Evolutionary conservation across 2,329 filamentous ascomycete species (phyloP).

Genomic region (Grosmannia serpens): DNA sequence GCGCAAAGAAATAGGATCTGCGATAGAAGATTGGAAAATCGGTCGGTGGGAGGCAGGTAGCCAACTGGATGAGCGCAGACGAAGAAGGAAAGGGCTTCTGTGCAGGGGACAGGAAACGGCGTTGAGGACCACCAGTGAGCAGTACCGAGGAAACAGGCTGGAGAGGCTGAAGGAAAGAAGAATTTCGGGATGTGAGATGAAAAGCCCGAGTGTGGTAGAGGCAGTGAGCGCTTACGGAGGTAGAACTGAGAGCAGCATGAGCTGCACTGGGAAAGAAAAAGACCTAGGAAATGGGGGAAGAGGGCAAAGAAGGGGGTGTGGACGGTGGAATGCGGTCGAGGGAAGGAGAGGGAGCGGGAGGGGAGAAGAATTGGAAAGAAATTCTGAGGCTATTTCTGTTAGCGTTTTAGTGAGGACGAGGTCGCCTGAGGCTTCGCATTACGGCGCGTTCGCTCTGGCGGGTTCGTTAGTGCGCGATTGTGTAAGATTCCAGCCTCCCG

Average conservation of each 20-base stretch:
- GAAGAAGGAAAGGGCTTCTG: neutral
- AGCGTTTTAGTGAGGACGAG: neutral
- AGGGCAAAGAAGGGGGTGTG: neutral
- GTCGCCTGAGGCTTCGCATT: neutral
- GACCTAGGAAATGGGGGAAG: neutral
- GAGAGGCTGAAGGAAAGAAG: neutral
- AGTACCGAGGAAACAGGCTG: neutral
- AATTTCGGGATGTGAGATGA: neutral
- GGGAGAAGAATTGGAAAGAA: neutral
- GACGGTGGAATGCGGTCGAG: neutral
- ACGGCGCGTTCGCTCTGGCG: neutral
- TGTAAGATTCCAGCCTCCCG: neutral
- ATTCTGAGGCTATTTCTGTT: constrained; percentile 4
- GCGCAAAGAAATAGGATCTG: neutral
- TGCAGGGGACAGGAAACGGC: neutral
- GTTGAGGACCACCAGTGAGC: neutral
- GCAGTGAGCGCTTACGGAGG: neutral
- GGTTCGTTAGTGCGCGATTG: neutral
- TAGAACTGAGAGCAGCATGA: neutral
- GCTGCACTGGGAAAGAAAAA: neutral
- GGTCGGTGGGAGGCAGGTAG: neutral
- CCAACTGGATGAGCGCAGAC: neutral
- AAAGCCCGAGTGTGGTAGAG: neutral
- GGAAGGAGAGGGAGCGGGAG: neutral
- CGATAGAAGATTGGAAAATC: neutral